A percentile compares a stretch with the other conserved stretches of the same genome.
phyloP scores from a whole-genome alignment of 225 moss, liverwort and hornwort species.

The Marchantia paleacea region DNA sequence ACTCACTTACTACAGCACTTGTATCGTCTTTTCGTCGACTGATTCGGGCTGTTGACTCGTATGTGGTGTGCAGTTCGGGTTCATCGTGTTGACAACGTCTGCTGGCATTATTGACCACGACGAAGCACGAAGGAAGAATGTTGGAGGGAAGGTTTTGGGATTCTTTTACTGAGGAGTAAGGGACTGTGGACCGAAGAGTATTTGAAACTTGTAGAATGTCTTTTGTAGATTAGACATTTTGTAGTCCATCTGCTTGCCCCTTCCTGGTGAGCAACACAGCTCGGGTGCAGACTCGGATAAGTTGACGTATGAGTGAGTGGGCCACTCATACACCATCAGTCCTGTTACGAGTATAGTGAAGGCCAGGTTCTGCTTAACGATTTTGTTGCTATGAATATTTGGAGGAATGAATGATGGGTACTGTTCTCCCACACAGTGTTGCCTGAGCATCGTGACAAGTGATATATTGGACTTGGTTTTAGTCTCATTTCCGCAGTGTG shows the following conservation, averaged over 20 bases:
- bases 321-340: neutral
- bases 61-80: slow-evolving; percentile 55
- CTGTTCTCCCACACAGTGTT: neutral
- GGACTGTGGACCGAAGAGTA: neutral
- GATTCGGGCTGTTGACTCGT: neutral
- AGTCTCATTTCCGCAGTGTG: neutral
- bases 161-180: slow-evolving; percentile 58
- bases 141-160: slow-evolving; percentile 84
- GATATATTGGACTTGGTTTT: neutral
- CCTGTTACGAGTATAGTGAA: neutral
- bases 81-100: slow-evolving; percentile 84
- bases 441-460: neutral
- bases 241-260: slow-evolving; percentile 1
- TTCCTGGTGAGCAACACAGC: slow-evolving; percentile 1
- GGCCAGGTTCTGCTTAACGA: slow-evolving; percentile 3
- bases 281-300: slow-evolving; percentile 2
- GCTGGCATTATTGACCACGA: slow-evolving; percentile 84
- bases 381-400: neutral
- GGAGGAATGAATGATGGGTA: neutral
- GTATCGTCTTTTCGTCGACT: too few relatives aligned
- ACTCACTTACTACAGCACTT: too few relatives aligned
- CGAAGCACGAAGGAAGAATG: slow-evolving; percentile 86
- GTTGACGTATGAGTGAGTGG: neutral
- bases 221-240: neutral
- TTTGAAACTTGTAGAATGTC: neutral